phyloP scores from a whole-genome alignment of 331 rosid species.

The Pyrus hybrid region DNA sequence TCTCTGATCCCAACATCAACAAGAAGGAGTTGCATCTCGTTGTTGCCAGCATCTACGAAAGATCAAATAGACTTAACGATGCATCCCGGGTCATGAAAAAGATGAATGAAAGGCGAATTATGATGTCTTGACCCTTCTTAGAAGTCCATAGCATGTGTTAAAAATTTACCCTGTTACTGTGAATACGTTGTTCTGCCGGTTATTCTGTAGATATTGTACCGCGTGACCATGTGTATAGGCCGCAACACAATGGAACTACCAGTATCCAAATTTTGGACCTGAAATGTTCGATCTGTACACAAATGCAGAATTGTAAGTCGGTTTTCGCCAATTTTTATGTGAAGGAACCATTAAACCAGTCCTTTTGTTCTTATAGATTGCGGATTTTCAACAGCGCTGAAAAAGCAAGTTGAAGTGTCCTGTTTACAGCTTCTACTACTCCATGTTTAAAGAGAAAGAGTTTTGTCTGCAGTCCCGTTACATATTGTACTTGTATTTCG shows the following conservation, averaged over 20 bases:
- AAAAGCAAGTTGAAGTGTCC: not conserved
- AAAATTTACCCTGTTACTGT: not conserved
- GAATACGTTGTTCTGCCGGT: slow-evolving; percentile 11
- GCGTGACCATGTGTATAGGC: not conserved
- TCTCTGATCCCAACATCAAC: slow-evolving; percentile 71
- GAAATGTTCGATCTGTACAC: not conserved
- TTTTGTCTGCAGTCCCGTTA: not conserved
- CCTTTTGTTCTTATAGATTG: not conserved
- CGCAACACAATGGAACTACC: not conserved
- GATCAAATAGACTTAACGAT: slow-evolving; percentile 65
- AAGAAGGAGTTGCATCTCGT: slow-evolving; percentile 62
- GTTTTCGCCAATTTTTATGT: not conserved
- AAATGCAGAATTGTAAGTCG: not conserved
- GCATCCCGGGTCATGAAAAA: slow-evolving; percentile 66
- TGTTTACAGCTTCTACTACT: not conserved
- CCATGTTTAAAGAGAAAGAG: not conserved
- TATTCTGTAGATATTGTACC: slow-evolving; percentile 8
- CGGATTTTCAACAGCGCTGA: not conserved
- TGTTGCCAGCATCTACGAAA: slow-evolving; percentile 68
- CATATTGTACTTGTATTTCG: not conserved
- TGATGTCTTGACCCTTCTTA: slow-evolving; percentile 25
- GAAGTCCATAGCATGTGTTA: slow-evolving; percentile 2
- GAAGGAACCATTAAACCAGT: not conserved
- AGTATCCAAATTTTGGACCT: not conserved
- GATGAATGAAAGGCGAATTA: slow-evolving; percentile 34